Evolutionary conservation across 177 flowering plant species (phyloP).

Genomic region (Vitis hybrid): DNA sequence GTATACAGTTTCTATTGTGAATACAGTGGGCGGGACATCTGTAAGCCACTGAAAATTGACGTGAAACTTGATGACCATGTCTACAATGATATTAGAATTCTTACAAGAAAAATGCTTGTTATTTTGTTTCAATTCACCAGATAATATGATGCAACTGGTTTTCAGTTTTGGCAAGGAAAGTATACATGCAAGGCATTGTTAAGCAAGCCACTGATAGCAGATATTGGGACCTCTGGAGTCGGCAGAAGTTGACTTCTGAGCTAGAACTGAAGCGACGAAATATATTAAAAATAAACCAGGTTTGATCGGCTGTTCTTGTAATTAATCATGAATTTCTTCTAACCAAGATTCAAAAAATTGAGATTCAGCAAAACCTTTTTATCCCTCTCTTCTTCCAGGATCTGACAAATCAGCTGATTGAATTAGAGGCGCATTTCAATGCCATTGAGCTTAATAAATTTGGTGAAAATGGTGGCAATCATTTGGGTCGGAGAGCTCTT

Average conservation of each 20-base stretch:
- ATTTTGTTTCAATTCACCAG: background rate
- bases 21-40: too few relatives aligned
- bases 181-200: slow-evolving; percentile 69
- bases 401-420: slow-evolving; percentile 68
- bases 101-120: background rate
- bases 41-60: too few relatives aligned
- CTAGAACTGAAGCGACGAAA: slow-evolving; percentile 67
- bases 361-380: background rate
- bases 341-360: background rate
- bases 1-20: too few relatives aligned
- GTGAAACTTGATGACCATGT: too few relatives aligned
- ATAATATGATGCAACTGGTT: slow-evolving; percentile 7
- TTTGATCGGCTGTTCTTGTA: slow-evolving; percentile 11
- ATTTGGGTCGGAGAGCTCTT: slow-evolving; percentile 31
- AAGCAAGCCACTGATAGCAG: slow-evolving; percentile 76
- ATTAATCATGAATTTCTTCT: background rate
- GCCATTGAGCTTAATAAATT: slow-evolving; percentile 75
- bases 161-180: slow-evolving; percentile 74
- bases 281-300: slow-evolving; percentile 66
- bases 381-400: slow-evolving; percentile 44
- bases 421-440: slow-evolving; percentile 89
- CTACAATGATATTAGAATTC: too few relatives aligned
- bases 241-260: slow-evolving; percentile 83
- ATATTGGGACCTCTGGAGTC: slow-evolving; percentile 85
- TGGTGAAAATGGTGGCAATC: slow-evolving; percentile 44